Evolutionary conservation across 768 basidiomycete species (phyloP), one percentile per base, ranked within the genome.

Genomic region (Exidia glandulosa): DNA sequence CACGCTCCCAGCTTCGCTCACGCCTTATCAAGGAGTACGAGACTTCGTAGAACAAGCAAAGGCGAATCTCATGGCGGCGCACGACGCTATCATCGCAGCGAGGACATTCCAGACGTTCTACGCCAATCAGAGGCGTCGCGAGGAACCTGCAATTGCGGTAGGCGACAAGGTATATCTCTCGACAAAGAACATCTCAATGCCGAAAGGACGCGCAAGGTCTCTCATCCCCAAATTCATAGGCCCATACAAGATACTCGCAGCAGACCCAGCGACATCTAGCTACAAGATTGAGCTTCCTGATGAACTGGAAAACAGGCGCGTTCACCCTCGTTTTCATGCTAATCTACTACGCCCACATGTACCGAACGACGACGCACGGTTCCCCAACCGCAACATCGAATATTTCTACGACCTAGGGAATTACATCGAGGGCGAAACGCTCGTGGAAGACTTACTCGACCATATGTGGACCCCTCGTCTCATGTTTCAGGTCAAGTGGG

Each of bases 141-240:
- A 62, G 10, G 65, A 69, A 32, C 48, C 59, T 0, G 32, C 32
- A 2, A 64, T 71, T 13, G 6, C 52, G 4, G 60, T 29, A 2
- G 73, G 73, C 0, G 64, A 68, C 7, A 32, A 68, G 7, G 75
- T 73, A 0, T 76, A 75, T 47, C 3, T 59, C 10, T 59, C 58
- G 25, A 59, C 58, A 2, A 45, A 32, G 45, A 37, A 23, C 10
- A 4, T 32, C 1, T 3, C n/a, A 3, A 29, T 27, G 1, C 34
- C 25, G 45, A 59, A 25, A 7, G 36, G 25, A 2, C 45, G 25
- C 29, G 25, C 27, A 2, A 29, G 34, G 3, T 77, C 76, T 48
- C 62, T 79, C 0, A 27, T 68, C 0, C 77, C 74, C 0, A 72
- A 72, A 34, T 77, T 62, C 57, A 66, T 78, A 9, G 75, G 78